Base-by-base conservation (phyloP, 1,139 yeast genomes). In the Candida sp. region DNA sequence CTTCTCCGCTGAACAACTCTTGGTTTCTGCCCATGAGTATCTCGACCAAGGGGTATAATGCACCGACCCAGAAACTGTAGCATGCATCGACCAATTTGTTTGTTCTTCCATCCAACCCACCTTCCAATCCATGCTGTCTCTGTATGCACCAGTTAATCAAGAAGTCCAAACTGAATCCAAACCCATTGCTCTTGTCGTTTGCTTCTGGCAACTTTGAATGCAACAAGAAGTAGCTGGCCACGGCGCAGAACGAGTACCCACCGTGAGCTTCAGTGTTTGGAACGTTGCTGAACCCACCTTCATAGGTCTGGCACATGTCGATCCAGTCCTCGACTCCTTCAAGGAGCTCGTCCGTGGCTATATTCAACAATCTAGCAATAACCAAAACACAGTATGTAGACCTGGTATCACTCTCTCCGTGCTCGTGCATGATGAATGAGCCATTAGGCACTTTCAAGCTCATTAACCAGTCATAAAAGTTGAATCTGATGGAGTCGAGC, bases 11-110 rank as follows among this genome's bases (percentile, higher is more conserved):
- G 55, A 86, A 79, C 48, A 86, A 58, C 46, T 65, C 49, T 2
- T 48, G 46, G 3, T 61, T 61, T 12, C 8, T 27, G 23, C 17
- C 40, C 0, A 63, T 67, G 2, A 77, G 59, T 0, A 86, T 65
- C 53, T 90, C 94, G 8, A 91, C 60, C 40, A 93, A 69, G 0
- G 90, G 85, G 58, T 81, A 77, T 43, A 86, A 64, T 0, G 91
- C 96, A 1, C 99, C 99, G 2, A 93, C 87, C 99, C 99, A 94
- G 66, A 89, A 96, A 62, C 93, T 85, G 67, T 96, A 96, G 67
- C 99, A 96, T 0, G 96, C 97, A 67, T 96, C 99, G 0, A 94
- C 98, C 41, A 96, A 77, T 67, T 96, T 96, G 65, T 94, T 93
- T 0, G 96, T 83, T 51, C 99, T 80, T 0, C 99, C 99, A 7